Percentiles rank a stretch among this genome's conserved stretches.
These are phyloP conservation scores for Suaeda aralocaspica DNA, from an alignment of 148 eudicot species.

Conservation along the genomic window DNA sequence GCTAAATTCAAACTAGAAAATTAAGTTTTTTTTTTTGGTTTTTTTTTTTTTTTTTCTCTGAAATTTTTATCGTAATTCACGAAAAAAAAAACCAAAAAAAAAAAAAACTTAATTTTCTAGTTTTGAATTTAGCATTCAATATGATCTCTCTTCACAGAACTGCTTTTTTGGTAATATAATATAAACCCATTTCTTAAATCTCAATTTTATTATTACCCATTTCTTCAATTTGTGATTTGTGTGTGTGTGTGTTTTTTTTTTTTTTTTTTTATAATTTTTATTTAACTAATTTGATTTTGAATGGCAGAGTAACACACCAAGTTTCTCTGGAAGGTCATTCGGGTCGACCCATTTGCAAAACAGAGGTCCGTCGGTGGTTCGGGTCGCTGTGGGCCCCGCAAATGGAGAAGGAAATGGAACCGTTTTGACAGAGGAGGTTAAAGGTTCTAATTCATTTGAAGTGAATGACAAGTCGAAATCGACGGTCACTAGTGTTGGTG, in stretches of 20 bases:
- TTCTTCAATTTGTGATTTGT: slow-evolving; percentile 9
- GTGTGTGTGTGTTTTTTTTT: not conserved
- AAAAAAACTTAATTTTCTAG: not conserved
- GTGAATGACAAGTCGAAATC: slow-evolving; percentile 38
- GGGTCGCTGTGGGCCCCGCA: slow-evolving; percentile 52
- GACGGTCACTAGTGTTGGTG: slow-evolving; percentile 45
- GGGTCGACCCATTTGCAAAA: slow-evolving; percentile 37
- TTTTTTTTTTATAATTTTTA: not conserved
- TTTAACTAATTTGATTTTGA: not conserved
- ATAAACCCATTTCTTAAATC: slow-evolving; percentile 27
- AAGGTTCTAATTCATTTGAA: slow-evolving; percentile 20
- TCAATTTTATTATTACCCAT: slow-evolving; percentile 15
- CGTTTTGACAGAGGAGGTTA: slow-evolving; percentile 55
- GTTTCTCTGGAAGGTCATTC: slow-evolving; percentile 45
- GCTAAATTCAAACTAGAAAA: not conserved
- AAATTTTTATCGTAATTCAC: too few relatives aligned
- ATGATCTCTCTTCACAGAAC: slow-evolving; percentile 64
- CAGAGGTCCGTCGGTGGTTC: slow-evolving; percentile 36
- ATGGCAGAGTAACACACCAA: slow-evolving; percentile 52
- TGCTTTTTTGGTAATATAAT: slow-evolving; percentile 47
- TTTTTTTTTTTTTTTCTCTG: not conserved
- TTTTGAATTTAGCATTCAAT: slow-evolving; percentile 12
- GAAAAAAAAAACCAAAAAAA: not conserved
- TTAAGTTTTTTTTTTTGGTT: not conserved
- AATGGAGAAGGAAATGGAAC: slow-evolving; percentile 51